Conservation (phyloP, 2,329 filamentous ascomycete genomes). For the Coniochaeta pulveracea region DNA sequence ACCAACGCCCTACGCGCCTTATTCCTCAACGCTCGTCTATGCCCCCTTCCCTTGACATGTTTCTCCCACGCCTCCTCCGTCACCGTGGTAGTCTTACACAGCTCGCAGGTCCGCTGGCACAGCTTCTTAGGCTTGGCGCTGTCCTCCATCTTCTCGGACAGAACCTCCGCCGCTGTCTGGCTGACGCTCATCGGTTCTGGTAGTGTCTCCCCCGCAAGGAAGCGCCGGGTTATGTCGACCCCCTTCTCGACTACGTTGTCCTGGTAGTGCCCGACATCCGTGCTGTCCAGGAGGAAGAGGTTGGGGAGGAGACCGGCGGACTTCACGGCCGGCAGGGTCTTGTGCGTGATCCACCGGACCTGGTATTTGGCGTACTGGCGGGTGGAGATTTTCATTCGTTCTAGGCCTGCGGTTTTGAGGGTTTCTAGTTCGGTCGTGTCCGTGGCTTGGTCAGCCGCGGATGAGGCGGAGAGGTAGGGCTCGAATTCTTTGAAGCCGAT, state of each 20-base stretch:
- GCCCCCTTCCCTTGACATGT: constrained; percentile 32
- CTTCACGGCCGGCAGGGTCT: constrained; percentile 59
- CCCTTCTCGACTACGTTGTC: constrained; percentile 56
- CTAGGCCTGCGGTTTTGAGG: constrained; percentile 49
- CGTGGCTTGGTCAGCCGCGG: constrained; percentile 17
- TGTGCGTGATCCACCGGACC: constrained; percentile 75
- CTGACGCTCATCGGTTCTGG: constrained; percentile 39
- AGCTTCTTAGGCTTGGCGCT: constrained; percentile 42
- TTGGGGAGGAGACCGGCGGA: constrained; percentile 41
- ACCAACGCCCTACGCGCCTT: constrained; percentile 18
- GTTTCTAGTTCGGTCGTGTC: constrained; percentile 32
- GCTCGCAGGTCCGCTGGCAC: constrained; percentile 53
- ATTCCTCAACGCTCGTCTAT: constrained; percentile 17
- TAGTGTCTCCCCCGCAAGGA: constrained; percentile 46
- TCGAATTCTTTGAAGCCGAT: constrained; percentile 93
- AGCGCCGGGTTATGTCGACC: constrained; percentile 45
- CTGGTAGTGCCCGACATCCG: constrained; percentile 51
- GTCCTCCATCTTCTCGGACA: constrained; percentile 36
- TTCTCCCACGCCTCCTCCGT: constrained; percentile 39
- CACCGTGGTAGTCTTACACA: constrained; percentile 55
- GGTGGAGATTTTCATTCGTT: constrained; percentile 72
- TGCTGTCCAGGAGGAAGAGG: constrained; percentile 75
- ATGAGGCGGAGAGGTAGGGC: constrained; percentile 52
- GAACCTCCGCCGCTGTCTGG: constrained; percentile 33
- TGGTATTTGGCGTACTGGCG: constrained; percentile 82